Percentiles rank a stretch among this genome's conserved stretches.
phyloP scores from a whole-genome alignment of 257 asterid species.

The Mitragyna speciosa region DNA sequence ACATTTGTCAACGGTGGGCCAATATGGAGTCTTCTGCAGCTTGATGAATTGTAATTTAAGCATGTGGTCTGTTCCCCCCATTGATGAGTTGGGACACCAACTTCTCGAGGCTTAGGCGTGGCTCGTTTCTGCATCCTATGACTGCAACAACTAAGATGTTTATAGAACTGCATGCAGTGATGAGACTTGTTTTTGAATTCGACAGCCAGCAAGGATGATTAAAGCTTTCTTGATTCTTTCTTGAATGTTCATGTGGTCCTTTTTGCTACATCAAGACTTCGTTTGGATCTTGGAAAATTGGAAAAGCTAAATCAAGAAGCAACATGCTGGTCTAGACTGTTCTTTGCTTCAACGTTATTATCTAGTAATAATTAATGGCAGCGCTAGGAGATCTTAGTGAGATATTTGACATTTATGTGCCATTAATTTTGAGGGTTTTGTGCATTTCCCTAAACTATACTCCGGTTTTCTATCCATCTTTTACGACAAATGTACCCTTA shows the following conservation, averaged over 20 bases:
- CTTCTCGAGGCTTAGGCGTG: slow-evolving; percentile 9
- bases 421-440: neutral
- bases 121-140: slow-evolving; percentile 26
- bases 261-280: neutral
- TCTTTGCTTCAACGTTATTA: neutral
- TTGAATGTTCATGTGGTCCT: neutral
- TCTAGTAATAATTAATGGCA: neutral
- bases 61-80: slow-evolving; percentile 32
- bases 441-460: neutral
- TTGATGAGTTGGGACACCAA: slow-evolving; percentile 10
- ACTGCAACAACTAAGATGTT: slow-evolving; percentile 19
- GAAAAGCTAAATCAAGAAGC: neutral
- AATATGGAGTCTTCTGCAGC: neutral
- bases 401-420: neutral
- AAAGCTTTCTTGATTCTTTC: slow-evolving; percentile 3
- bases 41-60: slow-evolving; percentile 8
- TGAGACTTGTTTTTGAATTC: slow-evolving; percentile 14
- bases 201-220: neutral
- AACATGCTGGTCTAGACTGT: no score
- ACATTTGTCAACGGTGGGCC: slow-evolving; percentile 28
- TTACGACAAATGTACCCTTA: neutral
- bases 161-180: slow-evolving; percentile 17
- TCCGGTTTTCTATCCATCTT: no score
- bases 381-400: neutral
- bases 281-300: slow-evolving; percentile 18